Evolutionary conservation across 495 filamentous ascomycete species (phyloP), one percentile per base, ranked within the genome.

Genomic region (Aspergillus indologenus): DNA sequence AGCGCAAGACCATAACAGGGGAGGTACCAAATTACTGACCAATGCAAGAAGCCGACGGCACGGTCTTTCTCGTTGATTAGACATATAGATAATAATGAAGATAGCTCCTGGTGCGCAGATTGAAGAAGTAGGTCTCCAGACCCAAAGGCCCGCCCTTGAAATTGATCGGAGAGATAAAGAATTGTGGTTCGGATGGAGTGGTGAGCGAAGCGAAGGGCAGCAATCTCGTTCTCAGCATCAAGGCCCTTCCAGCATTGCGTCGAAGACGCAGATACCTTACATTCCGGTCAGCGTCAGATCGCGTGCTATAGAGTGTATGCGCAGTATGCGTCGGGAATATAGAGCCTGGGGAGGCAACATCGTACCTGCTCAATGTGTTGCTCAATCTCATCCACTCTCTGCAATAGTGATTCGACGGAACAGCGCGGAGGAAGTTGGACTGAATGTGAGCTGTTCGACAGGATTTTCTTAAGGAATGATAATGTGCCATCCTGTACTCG

Each of bases 131-230:
- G 23, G 7, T 66, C 55, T 44, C 42, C 46, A 24, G 61, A 51
- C 12, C 21, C 20, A 15, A n/a, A 46, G 0, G 43, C 17, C 45
- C 59, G 55, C 14, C 29, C 43, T 19, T 46, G 34, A 11, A 26
- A 23, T 5, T 53, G 18, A 42, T 65, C 56, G 22, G 55, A 45
- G 7, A 66, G 61, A 29, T 66, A 61, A 6, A 64, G 58, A 15
- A 66, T 57, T 23, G 46, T 56, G 5, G 66, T 68, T 31, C 57
- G 60, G 29, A 66, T 50, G 14, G 63, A 68, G 43, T 68, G 61
- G 44, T 64, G 59, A 50, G 63, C 63, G 44, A 64, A 68, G 20
- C 62, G 45, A 17, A 68, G 57, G 8, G 66, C 57, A 2, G 63
- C 57, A 22, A 68, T 57, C 56, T 68, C 66, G 29, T 53, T 60